These are phyloP conservation scores for Erodium texanum DNA, from an alignment of 441 rosid genomes.

Conservation along the genomic window DNA sequence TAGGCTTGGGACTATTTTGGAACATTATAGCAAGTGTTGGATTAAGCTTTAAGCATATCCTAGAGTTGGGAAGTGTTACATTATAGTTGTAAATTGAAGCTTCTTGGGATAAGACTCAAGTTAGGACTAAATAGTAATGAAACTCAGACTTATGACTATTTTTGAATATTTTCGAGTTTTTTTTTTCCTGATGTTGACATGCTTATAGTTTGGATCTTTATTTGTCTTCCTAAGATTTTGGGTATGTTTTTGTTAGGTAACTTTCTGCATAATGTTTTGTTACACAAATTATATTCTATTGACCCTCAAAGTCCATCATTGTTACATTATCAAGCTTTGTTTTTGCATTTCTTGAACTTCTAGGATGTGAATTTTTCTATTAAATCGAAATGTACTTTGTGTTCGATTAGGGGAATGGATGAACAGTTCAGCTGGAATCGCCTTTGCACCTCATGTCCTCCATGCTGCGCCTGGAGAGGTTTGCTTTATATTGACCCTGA, in stretches of 20 bases:
- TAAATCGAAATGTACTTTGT: not conserved
- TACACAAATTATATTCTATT: not conserved
- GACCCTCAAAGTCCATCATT: not conserved
- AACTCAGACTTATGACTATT: no score
- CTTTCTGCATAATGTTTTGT: not conserved
- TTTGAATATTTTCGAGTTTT: no score
- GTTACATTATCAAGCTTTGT: not conserved
- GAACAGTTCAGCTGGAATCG: constrained; percentile 89
- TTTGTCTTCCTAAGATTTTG: no score
- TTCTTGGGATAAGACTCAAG: no score
- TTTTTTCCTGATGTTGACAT: not conserved
- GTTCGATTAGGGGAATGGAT: constrained; percentile 81
- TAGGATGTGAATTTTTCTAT: not conserved
- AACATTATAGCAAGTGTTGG: not conserved
- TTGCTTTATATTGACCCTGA: constrained; percentile 24
- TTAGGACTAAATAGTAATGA: no score
- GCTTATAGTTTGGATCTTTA: not conserved
- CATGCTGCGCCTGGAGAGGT: constrained; percentile 53
- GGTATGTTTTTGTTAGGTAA: not conserved
- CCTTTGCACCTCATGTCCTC: constrained; percentile 91
- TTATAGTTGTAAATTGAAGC: no score
- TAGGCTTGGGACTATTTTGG: no score
- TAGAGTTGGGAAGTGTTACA: not conserved
- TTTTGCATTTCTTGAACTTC: not conserved
- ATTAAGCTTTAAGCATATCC: not conserved